phyloP scores from a whole-genome alignment of 805 yeast genomes.

The Ogataea philodendri region DNA sequence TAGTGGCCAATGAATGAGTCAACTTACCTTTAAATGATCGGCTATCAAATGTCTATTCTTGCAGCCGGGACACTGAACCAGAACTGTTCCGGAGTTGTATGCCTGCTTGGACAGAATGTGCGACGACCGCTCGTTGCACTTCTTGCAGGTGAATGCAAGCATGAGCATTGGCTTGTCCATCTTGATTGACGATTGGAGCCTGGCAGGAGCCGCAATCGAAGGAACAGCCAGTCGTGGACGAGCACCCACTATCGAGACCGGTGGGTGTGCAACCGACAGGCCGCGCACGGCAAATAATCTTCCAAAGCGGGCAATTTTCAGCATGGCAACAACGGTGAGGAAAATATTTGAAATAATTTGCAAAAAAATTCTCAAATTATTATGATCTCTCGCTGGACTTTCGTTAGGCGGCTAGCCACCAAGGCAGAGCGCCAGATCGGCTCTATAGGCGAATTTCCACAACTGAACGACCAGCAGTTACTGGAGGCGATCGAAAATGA shows the following conservation, averaged over 20 bases:
- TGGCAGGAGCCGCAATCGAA: no score
- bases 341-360: constrained; percentile 9
- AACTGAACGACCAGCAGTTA: constrained; percentile 8
- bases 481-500: constrained; percentile 10
- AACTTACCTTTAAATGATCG: constrained; percentile 65
- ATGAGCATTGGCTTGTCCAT: constrained; percentile 76
- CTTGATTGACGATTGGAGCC: constrained; percentile 35
- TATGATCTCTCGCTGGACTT: constrained; percentile 6
- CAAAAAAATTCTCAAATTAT: constrained; percentile 1
- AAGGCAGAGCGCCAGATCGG: constrained; percentile 1
- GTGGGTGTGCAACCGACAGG: no score
- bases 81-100: constrained; percentile 79
- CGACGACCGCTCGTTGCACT: constrained; percentile 77
- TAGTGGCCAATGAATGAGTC: constrained; percentile 1
- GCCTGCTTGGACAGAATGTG: constrained; percentile 94
- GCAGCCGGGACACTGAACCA: constrained; percentile 91
- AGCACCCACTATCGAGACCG: no score
- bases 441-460: background rate
- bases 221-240: no score
- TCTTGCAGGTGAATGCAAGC: constrained; percentile 91
- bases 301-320: no score
- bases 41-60: constrained; percentile 86
- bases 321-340: no score
- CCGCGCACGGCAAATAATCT: no score
- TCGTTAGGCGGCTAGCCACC: constrained; percentile 5